These are phyloP conservation scores for Cyberlindnera maclurae DNA, from an alignment of 805 yeast species.

Conservation along the genomic window DNA sequence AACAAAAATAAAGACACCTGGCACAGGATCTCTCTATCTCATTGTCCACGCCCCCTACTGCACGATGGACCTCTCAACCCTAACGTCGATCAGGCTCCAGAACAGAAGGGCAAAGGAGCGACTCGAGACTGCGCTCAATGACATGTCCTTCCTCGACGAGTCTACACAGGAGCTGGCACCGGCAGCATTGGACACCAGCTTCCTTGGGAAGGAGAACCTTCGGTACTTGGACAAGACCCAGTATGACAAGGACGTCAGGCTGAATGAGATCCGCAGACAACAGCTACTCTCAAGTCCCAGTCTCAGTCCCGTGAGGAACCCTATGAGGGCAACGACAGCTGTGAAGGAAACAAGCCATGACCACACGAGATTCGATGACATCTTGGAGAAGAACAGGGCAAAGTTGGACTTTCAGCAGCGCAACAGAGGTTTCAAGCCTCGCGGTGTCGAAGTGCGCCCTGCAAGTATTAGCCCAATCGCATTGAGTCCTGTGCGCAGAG, in stretches of 20 bases:
- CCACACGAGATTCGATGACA: neutral
- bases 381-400: slow-evolving; percentile 5
- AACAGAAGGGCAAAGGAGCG: slow-evolving; percentile 15
- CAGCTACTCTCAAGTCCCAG: neutral
- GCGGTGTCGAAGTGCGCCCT: no score
- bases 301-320: no score
- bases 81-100: slow-evolving; percentile 16
- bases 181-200: slow-evolving; percentile 8
- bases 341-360: no score
- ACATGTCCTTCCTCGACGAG: slow-evolving; percentile 6
- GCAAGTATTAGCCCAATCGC: no score
- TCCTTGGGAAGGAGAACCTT: slow-evolving; percentile 11
- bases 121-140: slow-evolving; percentile 4
- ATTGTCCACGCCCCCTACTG: no score
- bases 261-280: slow-evolving; percentile 16
- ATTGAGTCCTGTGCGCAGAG: no score
- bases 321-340: neutral
- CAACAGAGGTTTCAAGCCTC: slow-evolving; percentile 6
- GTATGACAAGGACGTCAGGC: slow-evolving; percentile 3
- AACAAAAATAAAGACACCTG: neutral
- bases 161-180: slow-evolving; percentile 3
- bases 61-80: slow-evolving; percentile 16
- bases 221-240: slow-evolving; percentile 13
- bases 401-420: slow-evolving; percentile 4
- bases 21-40: no score